A percentile compares a stretch with the other conserved stretches of the same genome.
phyloP scores from a whole-genome alignment of 2,329 filamentous ascomycete species.

The Arthrobotrys entomopaga region DNA sequence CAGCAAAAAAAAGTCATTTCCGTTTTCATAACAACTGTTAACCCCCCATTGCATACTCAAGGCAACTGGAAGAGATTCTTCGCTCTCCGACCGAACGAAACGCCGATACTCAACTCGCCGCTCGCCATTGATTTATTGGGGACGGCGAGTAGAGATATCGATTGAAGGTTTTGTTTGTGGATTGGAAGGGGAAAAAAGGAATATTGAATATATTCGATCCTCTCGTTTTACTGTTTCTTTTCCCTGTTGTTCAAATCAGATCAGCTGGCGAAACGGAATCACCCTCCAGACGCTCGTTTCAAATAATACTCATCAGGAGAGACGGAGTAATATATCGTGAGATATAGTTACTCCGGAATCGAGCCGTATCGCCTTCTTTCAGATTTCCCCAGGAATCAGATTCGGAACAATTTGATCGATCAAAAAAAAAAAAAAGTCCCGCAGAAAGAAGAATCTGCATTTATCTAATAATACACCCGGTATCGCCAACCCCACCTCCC shows the following conservation, averaged over 20 bases:
- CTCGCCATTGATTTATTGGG: no score
- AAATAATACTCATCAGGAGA: conserved; percentile 9
- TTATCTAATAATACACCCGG: background rate
- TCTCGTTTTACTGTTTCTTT: no score
- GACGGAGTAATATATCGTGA: background rate
- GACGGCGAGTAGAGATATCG: background rate
- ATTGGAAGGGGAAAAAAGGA: background rate
- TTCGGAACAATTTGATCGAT: conserved; percentile 3
- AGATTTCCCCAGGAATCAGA: conserved; percentile 6
- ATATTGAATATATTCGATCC: background rate
- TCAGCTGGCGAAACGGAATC: background rate
- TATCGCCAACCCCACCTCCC: no score
- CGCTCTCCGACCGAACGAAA: conserved; percentile 47
- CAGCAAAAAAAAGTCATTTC: conserved; percentile 14
- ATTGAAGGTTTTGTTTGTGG: background rate
- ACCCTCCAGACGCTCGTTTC: conserved; percentile 23
- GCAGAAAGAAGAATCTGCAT: conserved; percentile 30
- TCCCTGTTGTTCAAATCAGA: background rate
- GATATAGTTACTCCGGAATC: conserved; percentile 44
- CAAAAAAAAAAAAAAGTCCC: conserved; percentile 51
- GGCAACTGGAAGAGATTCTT: background rate
- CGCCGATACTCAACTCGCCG: background rate
- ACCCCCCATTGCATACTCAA: conserved; percentile 12
- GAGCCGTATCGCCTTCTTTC: conserved; percentile 28
- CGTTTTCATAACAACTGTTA: conserved; percentile 30